Evolutionary conservation across 257 asterid genomes (phyloP).

Genomic region (Ilex aquifolium): DNA sequence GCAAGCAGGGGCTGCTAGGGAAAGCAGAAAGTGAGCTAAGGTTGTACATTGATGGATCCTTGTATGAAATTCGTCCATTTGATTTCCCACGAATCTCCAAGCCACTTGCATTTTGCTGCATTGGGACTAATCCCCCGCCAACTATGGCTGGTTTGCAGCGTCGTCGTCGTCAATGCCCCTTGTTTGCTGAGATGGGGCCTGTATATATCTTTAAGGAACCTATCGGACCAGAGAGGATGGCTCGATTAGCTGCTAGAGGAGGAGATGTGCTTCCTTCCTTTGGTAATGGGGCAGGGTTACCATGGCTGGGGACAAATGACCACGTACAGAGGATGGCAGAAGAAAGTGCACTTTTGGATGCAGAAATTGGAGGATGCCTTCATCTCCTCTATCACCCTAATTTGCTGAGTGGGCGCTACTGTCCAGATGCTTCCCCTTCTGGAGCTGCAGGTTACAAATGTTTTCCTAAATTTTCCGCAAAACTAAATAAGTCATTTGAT

Average conservation of each 20-base stretch:
- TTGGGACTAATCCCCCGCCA: conserved; percentile 99
- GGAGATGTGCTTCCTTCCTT: conserved; percentile 93
- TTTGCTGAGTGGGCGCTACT: conserved; percentile 86
- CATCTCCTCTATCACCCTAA: conserved; percentile 92
- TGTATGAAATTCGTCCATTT: conserved; percentile 89
- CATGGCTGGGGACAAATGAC: conserved; percentile 80
- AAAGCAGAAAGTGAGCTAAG: conserved; percentile 95
- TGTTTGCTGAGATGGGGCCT: conserved; percentile 99
- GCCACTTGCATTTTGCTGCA: conserved; percentile 99
- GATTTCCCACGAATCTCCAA: conserved; percentile 95
- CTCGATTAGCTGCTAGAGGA: conserved; percentile 78
- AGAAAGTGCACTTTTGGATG: conserved; percentile 73
- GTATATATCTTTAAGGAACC: conserved; percentile 85
- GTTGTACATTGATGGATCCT: conserved; percentile 78
- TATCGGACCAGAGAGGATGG: conserved; percentile 87
- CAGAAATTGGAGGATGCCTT: conserved; percentile 77
- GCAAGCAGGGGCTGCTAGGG: conserved; percentile 90
- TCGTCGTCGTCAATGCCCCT: conserved; percentile 97
- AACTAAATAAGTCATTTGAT: background rate
- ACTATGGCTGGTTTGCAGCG: conserved; percentile 99
- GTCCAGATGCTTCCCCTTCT: conserved; percentile 97
- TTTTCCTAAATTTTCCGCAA: conserved; percentile 4
- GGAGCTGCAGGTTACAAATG: conserved; percentile 76
- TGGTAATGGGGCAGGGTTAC: conserved; percentile 82
- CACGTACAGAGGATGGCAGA: conserved; percentile 55